phyloP scores from a whole-genome alignment of 805 yeast genomes.

The Yamadazyma laniorum region DNA sequence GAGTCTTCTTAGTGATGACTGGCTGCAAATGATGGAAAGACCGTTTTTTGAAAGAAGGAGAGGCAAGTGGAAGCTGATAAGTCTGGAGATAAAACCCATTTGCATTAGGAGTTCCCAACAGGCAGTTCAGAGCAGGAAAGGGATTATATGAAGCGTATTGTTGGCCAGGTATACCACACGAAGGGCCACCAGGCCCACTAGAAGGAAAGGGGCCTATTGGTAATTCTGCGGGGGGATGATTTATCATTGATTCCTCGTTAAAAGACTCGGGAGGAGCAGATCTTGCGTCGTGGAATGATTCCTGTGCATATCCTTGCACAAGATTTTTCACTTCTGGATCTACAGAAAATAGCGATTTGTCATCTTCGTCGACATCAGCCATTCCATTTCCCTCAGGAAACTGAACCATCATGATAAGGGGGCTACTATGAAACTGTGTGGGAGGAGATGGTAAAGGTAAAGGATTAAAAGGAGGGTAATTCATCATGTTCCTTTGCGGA shows the following conservation, averaged over 20 bases:
- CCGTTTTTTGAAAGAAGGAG: not conserved
- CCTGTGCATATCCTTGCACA: constrained; percentile 7
- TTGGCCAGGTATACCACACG: not conserved
- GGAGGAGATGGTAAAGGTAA: constrained; percentile 20
- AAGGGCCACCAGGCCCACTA: not conserved
- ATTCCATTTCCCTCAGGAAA: not conserved
- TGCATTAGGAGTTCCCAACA: no score
- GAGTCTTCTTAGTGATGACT: constrained; percentile 16
- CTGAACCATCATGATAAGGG: constrained; percentile 11
- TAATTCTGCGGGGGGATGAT: not conserved
- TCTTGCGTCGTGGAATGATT: constrained; percentile 9
- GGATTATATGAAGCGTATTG: not conserved
- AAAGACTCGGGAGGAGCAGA: no score
- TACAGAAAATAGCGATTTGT: constrained; percentile 9
- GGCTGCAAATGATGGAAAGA: constrained; percentile 21
- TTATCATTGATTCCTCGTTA: not conserved
- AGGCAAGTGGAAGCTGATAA: not conserved
- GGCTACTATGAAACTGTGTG: constrained; percentile 2
- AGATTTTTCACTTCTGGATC: constrained; percentile 13
- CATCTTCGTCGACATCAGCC: constrained; percentile 9
- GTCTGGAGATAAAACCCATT: not conserved
- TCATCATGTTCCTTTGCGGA: constrained; percentile 25
- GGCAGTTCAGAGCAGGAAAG: no score
- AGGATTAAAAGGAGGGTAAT: constrained; percentile 23
- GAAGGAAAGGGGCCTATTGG: not conserved